A percentile compares a stretch with the other conserved stretches of the same genome.
Evolutionary conservation across 2,329 filamentous ascomycete genomes (phyloP).

Genomic region (Epichloe sibirici): DNA sequence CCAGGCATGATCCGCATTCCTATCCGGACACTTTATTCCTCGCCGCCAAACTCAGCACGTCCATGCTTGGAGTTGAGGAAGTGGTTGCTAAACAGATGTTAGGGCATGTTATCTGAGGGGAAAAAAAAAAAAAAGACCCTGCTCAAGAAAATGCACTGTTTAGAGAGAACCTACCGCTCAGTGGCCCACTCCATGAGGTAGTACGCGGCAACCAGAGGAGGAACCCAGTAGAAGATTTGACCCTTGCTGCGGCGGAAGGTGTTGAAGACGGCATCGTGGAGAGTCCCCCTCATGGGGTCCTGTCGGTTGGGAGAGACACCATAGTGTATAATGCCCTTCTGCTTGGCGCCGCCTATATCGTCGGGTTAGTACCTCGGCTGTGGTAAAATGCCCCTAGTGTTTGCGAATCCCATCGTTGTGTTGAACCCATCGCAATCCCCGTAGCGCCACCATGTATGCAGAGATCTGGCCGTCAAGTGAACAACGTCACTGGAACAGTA

Average conservation of each 20-base stretch:
- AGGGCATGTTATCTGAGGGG: not conserved
- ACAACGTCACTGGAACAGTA: not conserved
- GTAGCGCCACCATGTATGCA: not conserved
- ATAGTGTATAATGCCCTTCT: constrained; percentile 58
- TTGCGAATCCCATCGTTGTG: not conserved
- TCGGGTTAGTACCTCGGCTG: not conserved
- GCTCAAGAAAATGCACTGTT: too few relatives aligned
- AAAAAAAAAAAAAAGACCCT: not conserved
- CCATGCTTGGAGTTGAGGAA: constrained; percentile 72
- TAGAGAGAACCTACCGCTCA: constrained; percentile 54
- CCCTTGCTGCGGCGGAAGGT: constrained; percentile 72
- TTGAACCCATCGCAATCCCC: not conserved
- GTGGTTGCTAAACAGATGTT: constrained; percentile 47
- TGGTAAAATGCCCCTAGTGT: not conserved
- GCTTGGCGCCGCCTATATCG: constrained; percentile 40
- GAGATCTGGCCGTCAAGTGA: not conserved
- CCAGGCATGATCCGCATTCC: constrained; percentile 7
- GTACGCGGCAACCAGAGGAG: constrained; percentile 70
- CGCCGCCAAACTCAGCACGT: constrained; percentile 39
- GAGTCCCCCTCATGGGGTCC: constrained; percentile 67
- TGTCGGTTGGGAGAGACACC: constrained; percentile 78
- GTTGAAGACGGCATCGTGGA: constrained; percentile 87
- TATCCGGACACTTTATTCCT: constrained; percentile 26
- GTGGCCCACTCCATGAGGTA: constrained; percentile 80
- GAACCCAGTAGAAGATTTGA: constrained; percentile 82